Conservation (phyloP, 2,329 filamentous ascomycete genomes). For the Colletotrichum theobromicola region DNA sequence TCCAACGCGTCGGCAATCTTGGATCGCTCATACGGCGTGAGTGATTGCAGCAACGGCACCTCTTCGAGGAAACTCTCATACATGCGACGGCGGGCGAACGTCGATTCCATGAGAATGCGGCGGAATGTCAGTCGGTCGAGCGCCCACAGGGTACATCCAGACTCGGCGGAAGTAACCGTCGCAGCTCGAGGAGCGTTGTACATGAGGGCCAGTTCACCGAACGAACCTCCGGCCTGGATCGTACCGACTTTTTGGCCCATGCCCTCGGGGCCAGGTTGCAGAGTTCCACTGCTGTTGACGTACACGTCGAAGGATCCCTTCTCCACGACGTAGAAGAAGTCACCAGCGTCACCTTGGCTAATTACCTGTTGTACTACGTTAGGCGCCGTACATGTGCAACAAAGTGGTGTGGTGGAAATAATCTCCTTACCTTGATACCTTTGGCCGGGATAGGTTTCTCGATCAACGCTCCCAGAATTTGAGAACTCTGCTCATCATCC, state of each 20-base stretch:
- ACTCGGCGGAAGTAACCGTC: slow-evolving; percentile 84
- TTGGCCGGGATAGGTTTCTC: slow-evolving; percentile 96
- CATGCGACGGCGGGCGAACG: slow-evolving; percentile 93
- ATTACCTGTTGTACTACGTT: slow-evolving; percentile 72
- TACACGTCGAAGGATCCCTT: slow-evolving; percentile 89
- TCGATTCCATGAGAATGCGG: slow-evolving; percentile 97
- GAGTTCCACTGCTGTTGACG: slow-evolving; percentile 77
- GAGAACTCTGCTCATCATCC: slow-evolving; percentile 88
- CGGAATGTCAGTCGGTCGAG: slow-evolving; percentile 96
- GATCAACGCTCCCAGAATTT: slow-evolving; percentile 87
- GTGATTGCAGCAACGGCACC: slow-evolving; percentile 80
- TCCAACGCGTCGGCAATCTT: slow-evolving; percentile 98
- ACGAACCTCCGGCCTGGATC: slow-evolving; percentile 88
- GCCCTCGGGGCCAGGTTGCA: slow-evolving; percentile 82
- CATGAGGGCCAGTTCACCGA: slow-evolving; percentile 97
- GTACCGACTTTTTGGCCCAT: slow-evolving; percentile 82
- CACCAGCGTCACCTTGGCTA: slow-evolving; percentile 91
- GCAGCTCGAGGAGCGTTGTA: slow-evolving; percentile 97
- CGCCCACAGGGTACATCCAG: slow-evolving; percentile 85
- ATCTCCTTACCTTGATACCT: slow-evolving; percentile 67
- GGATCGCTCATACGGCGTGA: slow-evolving; percentile 91
- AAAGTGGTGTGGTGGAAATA: not conserved
- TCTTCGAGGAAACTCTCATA: slow-evolving; percentile 97
- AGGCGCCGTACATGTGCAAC: slow-evolving; percentile 21
- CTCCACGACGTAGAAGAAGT: slow-evolving; percentile 98